Percentiles rank a stretch among this genome's conserved stretches.
phyloP scores from a whole-genome alignment of 306 rosid species.

The Trifolium repens region DNA sequence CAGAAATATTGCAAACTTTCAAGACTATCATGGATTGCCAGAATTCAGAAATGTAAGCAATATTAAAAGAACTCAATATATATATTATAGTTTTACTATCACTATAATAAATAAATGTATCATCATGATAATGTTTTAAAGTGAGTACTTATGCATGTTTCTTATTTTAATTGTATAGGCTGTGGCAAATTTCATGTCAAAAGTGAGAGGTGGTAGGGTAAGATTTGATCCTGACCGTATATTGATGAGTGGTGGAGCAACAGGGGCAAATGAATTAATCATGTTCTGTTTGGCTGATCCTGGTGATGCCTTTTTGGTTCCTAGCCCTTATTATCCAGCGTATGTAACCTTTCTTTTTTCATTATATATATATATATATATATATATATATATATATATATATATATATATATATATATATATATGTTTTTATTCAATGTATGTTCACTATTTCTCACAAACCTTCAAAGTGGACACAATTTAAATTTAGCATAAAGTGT shows the following conservation, averaged over 20 bases:
- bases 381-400: no score
- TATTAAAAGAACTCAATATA: not conserved
- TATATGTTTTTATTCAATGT: constrained; percentile 32
- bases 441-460: constrained; percentile 30
- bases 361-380: no score
- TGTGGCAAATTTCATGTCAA: constrained; percentile 84
- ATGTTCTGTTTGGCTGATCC: constrained; percentile 91
- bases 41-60: constrained; percentile 72
- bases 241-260: constrained; percentile 95
- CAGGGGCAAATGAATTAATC: constrained; percentile 85
- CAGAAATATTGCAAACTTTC: constrained; percentile 69
- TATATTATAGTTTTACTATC: no score
- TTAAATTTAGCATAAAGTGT: constrained; percentile 17
- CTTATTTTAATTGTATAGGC: constrained; percentile 50
- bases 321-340: constrained; percentile 96
- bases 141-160: not conserved
- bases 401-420: no score
- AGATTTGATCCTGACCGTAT: constrained; percentile 75
- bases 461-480: constrained; percentile 12
- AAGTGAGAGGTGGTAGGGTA: constrained; percentile 80
- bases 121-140: not conserved
- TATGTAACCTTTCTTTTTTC: constrained; percentile 48
- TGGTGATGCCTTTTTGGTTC: constrained; percentile 88
- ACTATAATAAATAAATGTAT: no score
- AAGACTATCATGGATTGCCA: constrained; percentile 90